phyloP scores from a whole-genome alignment of 1,139 yeast genomes.

The Magnusiomyces magnusii region DNA sequence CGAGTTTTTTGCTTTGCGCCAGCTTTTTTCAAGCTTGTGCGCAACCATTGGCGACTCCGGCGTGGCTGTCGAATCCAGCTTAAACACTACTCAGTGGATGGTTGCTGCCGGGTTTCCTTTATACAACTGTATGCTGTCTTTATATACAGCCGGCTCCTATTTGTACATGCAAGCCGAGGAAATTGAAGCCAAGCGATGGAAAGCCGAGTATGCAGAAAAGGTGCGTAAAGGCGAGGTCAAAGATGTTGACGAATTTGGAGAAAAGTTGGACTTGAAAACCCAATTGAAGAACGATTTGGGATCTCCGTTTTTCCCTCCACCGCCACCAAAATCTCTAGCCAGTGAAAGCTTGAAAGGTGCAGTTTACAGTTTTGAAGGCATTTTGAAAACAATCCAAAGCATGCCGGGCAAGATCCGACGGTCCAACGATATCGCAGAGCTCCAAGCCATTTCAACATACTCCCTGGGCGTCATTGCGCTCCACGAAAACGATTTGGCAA shows the following conservation, averaged over 20 bases:
- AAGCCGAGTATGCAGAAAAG: conserved; percentile 30
- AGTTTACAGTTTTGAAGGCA: conserved; percentile 27
- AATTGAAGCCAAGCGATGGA: conserved; percentile 41
- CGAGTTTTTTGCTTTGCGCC: conserved; percentile 69
- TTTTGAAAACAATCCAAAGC: conserved; percentile 47
- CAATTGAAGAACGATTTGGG: background rate
- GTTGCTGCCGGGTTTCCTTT: conserved; percentile 60
- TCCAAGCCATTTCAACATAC: conserved; percentile 73
- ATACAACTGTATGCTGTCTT: conserved; percentile 52
- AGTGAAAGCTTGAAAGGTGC: conserved; percentile 22
- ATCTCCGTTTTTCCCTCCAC: conserved; percentile 32
- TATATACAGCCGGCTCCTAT: conserved; percentile 66
- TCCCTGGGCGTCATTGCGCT: conserved; percentile 75
- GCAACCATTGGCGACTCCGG: conserved; percentile 58
- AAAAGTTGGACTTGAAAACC: background rate
- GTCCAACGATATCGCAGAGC: conserved; percentile 46
- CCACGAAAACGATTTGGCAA: conserved; percentile 47
- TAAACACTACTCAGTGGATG: conserved; percentile 69
- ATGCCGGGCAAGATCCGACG: conserved; percentile 41
- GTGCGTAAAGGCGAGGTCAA: background rate
- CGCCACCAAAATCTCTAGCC: conserved; percentile 36
- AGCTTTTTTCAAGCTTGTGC: conserved; percentile 59
- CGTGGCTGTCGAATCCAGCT: conserved; percentile 54
- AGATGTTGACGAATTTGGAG: background rate
- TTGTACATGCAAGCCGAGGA: conserved; percentile 65